phyloP scores from a whole-genome alignment of 163 green algal genomes.

The Scenedesmus sp. region DNA sequence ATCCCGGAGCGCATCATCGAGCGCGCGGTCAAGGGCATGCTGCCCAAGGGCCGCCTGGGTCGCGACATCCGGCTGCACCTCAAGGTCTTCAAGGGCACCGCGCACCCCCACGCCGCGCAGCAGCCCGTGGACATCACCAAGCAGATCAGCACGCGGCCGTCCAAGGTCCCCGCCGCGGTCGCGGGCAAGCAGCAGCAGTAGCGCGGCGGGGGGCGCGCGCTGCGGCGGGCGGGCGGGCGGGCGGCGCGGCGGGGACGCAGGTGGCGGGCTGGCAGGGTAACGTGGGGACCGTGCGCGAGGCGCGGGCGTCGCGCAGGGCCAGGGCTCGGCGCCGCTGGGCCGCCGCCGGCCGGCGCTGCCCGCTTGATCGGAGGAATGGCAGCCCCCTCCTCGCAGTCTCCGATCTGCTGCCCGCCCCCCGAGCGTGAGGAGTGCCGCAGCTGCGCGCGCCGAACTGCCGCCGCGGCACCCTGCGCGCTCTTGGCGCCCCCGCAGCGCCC shows the following conservation, averaged over 20 bases:
- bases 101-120: constrained; percentile 96
- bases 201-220: neutral
- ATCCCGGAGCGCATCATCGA: constrained; percentile 98
- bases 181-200: constrained; percentile 26
- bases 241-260: neutral
- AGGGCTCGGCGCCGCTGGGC: too few species aligned
- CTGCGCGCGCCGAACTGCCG: too few species aligned
- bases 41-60: constrained; percentile 95
- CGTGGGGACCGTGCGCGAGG: neutral
- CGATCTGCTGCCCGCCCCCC: too few species aligned
- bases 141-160: constrained; percentile 74
- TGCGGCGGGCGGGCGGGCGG: neutral
- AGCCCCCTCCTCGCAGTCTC: too few species aligned
- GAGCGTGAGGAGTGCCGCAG: too few species aligned
- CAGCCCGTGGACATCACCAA: constrained; percentile 91
- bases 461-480: too few species aligned
- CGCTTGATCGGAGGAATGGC: too few species aligned
- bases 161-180: too few species aligned
- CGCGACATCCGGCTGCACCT: constrained; percentile 90
- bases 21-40: constrained; percentile 97
- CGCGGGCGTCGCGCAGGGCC: too few species aligned
- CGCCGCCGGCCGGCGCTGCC: too few species aligned
- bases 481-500: too few species aligned
- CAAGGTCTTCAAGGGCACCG: constrained; percentile 91
- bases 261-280: neutral